Percentiles rank a stretch among this genome's conserved stretches.
These are phyloP conservation scores for Endoconidiophora laricicola DNA, from an alignment of 2,329 filamentous ascomycete genomes.

Conservation along the genomic window DNA sequence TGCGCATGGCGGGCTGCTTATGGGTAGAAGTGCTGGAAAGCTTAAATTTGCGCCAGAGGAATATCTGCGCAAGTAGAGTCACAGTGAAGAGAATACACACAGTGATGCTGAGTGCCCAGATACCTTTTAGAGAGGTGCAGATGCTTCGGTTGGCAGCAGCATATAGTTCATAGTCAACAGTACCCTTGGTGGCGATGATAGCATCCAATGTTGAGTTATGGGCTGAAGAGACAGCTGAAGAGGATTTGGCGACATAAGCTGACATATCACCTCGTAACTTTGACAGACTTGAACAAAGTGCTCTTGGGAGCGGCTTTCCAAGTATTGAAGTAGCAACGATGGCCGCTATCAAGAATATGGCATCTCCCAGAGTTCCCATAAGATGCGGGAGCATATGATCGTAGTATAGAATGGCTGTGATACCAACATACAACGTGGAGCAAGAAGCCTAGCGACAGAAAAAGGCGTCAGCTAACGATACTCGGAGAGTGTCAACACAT, in stretches of 20 bases:
- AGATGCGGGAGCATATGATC: slow-evolving; percentile 63
- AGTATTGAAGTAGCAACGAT: slow-evolving; percentile 62
- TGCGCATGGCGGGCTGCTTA: slow-evolving; percentile 1
- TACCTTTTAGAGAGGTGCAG: slow-evolving; percentile 70
- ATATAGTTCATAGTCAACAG: slow-evolving; percentile 29
- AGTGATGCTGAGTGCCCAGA: slow-evolving; percentile 74
- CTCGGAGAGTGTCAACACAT: not conserved
- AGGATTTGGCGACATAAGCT: not conserved
- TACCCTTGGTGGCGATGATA: not conserved
- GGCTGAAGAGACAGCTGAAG: not conserved
- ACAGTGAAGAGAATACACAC: slow-evolving; percentile 57
- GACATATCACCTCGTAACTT: slow-evolving; percentile 18
- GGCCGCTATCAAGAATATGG: slow-evolving; percentile 55
- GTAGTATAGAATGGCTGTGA: slow-evolving; percentile 68
- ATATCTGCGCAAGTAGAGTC: slow-evolving; percentile 38
- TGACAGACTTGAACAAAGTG: slow-evolving; percentile 46
- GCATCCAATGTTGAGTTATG: too few species aligned
- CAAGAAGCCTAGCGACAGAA: slow-evolving; percentile 48
- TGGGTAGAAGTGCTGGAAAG: slow-evolving; percentile 4
- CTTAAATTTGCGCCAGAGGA: slow-evolving; percentile 41
- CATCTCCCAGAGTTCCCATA: slow-evolving; percentile 48
- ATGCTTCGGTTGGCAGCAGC: slow-evolving; percentile 39
- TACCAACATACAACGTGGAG: slow-evolving; percentile 59
- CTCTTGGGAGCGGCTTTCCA: slow-evolving; percentile 63
- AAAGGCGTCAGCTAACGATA: slow-evolving; percentile 13